Base-by-base conservation (phyloP, 2,329 filamentous ascomycete genomes). In the Colletotrichum orbiculare region DNA sequence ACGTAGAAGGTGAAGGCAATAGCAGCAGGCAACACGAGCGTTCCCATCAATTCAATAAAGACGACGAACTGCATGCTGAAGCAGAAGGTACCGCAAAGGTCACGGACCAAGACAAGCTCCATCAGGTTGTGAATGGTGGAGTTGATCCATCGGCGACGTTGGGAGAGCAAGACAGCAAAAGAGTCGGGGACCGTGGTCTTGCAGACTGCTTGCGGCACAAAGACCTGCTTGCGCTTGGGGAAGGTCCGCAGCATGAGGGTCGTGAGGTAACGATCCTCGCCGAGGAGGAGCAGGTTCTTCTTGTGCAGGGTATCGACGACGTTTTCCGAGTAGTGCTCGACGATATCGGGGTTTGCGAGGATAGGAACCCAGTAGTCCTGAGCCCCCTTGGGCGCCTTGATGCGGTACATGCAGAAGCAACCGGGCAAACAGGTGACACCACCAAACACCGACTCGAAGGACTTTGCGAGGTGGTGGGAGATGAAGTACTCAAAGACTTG, bases 361-460 rank as follows among this genome's bases (percentile, higher is more conserved):
- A 99, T 98, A 8, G 96, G 96, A 33, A 99, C 96, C 96, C 96
- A 99, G 82, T 98, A 99, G 83, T 99, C 98, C 77, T 98, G 94
- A 34, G 92, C 95, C 69, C 96, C 96, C 82, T 99, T 99, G 66
- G 96, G 96, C 37, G 96, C 92, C 81, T 99, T 99, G 87, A 99
- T 98, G 74, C 96, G 92, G 83, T 99, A 99, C 96, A 99, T 99
- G 85, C 94, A 97, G 89, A 99, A 99, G 84, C 96, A 99, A 69
- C 96, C 96, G 13, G 96, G 96, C 71, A 99, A 85, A 85, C 96
- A 99, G 69, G 96, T 99, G 67, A 99, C 96, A 91, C 96, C 96
- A 80, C 96, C 96, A 79, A 99, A 99, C 70, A 97, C 92, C 1
- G 94, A 97, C 79, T 99, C 96, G 80, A 99, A 99, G 4, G 95